Evolutionary conservation across 176 grass and related monocot genomes (phyloP), one percentile per base, ranked within the genome.

Genomic region (Zoysia pacifica): DNA sequence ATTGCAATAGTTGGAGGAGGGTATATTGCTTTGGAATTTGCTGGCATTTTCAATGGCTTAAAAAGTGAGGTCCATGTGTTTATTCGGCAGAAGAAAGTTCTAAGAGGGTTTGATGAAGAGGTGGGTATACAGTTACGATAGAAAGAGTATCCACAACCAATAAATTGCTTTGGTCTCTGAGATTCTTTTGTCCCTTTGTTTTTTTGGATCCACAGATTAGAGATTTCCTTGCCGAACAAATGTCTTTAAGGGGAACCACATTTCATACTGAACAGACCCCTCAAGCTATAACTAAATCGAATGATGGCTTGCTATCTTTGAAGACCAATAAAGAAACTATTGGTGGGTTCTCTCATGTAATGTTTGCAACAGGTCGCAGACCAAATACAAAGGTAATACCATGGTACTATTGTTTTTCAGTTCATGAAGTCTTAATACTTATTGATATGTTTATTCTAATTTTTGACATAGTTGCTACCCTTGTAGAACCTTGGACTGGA

Each of bases 41-140:
- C 87, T 69, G 90, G 93, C 3, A 84, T 96, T 43, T 96, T 96
- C 70, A 96, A 86, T 90, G 87, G 93, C 13, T 88, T 96, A 54
- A 90, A 78, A 49, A 92, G 90, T 84, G 87, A 88, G 5, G 93
- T 96, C 58, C 93, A 96, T 88, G 87, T 96, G 58, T 96, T 96
- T 83, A 92, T 96, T 43, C 79, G 93, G 48, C 93, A 96, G 67
- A 96, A 90, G 62, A 90, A 92, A 70, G 87, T 96, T 2, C 73
- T 96, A 45, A 88, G 93, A 79, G 90, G 93, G n/a, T 96, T 96
- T 86, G 90, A 96, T 83, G 93, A 96, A 58, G 90, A 96, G 79
- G 93, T 92, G 65, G 38, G 75, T 4, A 78, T 70, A 43, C 39
- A 65, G 50, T 4, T 39, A 65, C 4, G 13, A 79, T 14, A 14